These are phyloP conservation scores for Cryptococcus sp. DNA, from an alignment of 1,284 basidiomycete genomes.

Conservation along the genomic window DNA sequence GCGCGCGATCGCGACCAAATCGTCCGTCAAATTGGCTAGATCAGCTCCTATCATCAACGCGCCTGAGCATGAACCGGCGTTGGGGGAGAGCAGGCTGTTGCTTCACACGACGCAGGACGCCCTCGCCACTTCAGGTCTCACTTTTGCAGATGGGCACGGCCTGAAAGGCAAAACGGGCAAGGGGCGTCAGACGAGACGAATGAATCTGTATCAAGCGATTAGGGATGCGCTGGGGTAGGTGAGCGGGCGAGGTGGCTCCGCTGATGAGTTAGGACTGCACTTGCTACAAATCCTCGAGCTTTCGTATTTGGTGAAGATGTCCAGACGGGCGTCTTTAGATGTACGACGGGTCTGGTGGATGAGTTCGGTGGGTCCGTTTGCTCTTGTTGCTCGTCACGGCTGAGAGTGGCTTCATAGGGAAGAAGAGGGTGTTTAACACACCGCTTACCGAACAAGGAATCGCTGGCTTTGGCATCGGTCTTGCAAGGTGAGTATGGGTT, in stretches of 20 bases:
- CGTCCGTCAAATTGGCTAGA: neutral
- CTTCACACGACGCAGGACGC: slow-evolving; percentile 52
- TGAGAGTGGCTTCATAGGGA: slow-evolving; percentile 58
- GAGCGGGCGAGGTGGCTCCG: neutral
- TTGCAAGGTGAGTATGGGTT: slow-evolving; percentile 58
- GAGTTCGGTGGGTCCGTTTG: slow-evolving; percentile 70
- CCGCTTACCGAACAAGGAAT: slow-evolving; percentile 93
- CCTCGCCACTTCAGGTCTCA: slow-evolving; percentile 69
- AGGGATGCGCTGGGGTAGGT: slow-evolving; percentile 78
- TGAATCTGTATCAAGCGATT: slow-evolving; percentile 89
- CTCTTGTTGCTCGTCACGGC: neutral
- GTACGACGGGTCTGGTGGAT: slow-evolving; percentile 77
- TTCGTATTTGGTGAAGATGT: slow-evolving; percentile 94
- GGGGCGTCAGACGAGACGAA: slow-evolving; percentile 80
- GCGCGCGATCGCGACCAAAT: neutral
- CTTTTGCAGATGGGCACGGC: slow-evolving; percentile 67
- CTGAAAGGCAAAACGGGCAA: slow-evolving; percentile 59
- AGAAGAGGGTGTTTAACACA: slow-evolving; percentile 93
- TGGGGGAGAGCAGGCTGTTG: slow-evolving; percentile 37
- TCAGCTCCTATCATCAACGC: slow-evolving; percentile 5
- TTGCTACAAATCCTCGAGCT: slow-evolving; percentile 80
- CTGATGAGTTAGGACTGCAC: slow-evolving; percentile 62
- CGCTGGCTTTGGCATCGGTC: slow-evolving; percentile 88
- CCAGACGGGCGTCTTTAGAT: slow-evolving; percentile 86
- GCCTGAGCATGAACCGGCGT: slow-evolving; percentile 34